phyloP scores from a whole-genome alignment of 2,329 filamentous ascomycete genomes.

The Beauveria brongniartii region DNA sequence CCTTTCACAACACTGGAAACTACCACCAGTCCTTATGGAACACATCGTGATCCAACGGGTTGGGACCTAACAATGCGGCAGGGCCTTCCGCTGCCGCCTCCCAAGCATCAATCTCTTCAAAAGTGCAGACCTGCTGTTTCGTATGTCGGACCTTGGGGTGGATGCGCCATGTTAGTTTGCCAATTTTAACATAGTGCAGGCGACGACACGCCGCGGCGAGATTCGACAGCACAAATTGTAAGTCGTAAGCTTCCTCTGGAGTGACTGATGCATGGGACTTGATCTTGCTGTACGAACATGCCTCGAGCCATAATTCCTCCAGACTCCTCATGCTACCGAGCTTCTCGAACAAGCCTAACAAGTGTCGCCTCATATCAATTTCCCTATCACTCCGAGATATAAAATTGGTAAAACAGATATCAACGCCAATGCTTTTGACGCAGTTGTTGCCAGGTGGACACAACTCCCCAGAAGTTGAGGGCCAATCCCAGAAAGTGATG shows the following conservation, averaged over 20 bases:
- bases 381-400: no score
- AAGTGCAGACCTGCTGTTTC: not conserved
- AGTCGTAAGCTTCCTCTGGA: not conserved
- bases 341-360: rapidly evolving
- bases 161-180: not conserved
- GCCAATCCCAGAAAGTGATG: not conserved
- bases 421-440: no score
- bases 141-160: not conserved
- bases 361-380: no score
- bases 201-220: not conserved
- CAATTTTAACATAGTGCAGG: not conserved
- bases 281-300: not conserved
- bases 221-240: not conserved
- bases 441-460: no score
- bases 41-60: not conserved
- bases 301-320: not conserved
- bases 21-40: not conserved
- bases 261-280: not conserved
- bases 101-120: not conserved
- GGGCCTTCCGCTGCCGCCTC: not conserved
- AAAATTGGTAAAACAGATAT: no score
- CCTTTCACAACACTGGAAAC: not conserved
- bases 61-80: not conserved
- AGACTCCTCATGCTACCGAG: not conserved
- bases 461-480: no score